Evolutionary conservation across 2,329 filamentous ascomycete species (phyloP), one percentile per base, ranked within the genome.

Genomic region (Pleurostoma richardsiae): DNA sequence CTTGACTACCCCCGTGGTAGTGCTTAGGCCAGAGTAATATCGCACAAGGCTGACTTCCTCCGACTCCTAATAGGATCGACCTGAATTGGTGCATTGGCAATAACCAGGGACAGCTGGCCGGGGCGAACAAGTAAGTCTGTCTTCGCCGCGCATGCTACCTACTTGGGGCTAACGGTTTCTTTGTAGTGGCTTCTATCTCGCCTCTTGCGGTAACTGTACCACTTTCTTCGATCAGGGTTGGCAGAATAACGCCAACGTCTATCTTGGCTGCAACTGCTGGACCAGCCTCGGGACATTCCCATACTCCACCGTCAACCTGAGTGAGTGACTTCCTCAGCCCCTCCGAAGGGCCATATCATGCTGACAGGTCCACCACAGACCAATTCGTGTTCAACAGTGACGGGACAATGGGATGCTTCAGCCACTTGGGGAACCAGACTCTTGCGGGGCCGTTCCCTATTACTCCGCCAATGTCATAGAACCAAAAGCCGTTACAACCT

Each of bases 381-480:
- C 54, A 54, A 4, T 43, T 67, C 19, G 46, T 71, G 29, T 65
- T 60, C 53, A 65, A 70, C 46, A 55, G 57, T 6, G 54, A 70
- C 39, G 68, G 69, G 4, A 51, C 51, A n/a, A 51, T 69, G 42
- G 65, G 64, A 11, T 72, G 69, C 56, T 70, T 64, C 49, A 56
- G 55, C 33, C 57, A 60, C 30, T 44, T 58, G 8, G 68, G 68
- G n/a, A 68, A 66, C 56, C 63, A 62, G 54, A 62, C 64, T 30
- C 52, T 36, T n/a, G 33, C n/a, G 8, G 33, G 33, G 8, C 33
- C 33, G 8, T 8, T n/a, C 8, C 33, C 33, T 36, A n/a, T 19
- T 19, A 19, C 19, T 19, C 19, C 19, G 19, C 19, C 19, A 19
- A 19, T 19, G 19, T 19, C 19, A 19, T 19, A 19, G 19, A 19